phyloP scores from a whole-genome alignment of 345 rosid species.

The Brassica nigra region DNA sequence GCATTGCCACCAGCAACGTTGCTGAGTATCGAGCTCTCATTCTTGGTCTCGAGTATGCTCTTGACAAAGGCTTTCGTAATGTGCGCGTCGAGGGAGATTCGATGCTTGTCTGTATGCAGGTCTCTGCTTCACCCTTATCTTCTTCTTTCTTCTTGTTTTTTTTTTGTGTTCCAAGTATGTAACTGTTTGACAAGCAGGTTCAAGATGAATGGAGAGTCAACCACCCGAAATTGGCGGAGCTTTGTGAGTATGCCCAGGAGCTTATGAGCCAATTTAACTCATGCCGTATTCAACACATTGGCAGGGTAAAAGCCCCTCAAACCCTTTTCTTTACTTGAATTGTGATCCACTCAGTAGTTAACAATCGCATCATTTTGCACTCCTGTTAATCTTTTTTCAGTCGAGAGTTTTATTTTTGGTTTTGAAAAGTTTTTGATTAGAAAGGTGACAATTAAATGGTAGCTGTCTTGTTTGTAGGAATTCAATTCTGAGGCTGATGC shows the following conservation, averaged over 20 bases:
- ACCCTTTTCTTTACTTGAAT: not conserved
- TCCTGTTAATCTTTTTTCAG: too few species aligned
- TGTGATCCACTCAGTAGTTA: too few species aligned
- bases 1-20: slow-evolving; percentile 78
- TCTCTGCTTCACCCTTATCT: slow-evolving; percentile 17
- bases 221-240: slow-evolving; percentile 58
- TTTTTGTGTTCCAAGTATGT: not conserved
- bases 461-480: slow-evolving; percentile 46
- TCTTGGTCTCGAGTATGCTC: slow-evolving; percentile 72
- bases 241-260: slow-evolving; percentile 63
- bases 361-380: too few species aligned
- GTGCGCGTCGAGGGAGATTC: slow-evolving; percentile 70
- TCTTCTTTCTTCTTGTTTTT: not conserved
- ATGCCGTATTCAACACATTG: slow-evolving; percentile 64
- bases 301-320: slow-evolving; percentile 52
- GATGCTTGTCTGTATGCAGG: slow-evolving; percentile 89
- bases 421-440: not conserved
- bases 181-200: slow-evolving; percentile 47
- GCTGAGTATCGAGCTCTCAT: slow-evolving; percentile 82
- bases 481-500: slow-evolving; percentile 70
- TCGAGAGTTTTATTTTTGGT: not conserved
- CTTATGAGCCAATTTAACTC: slow-evolving; percentile 62
- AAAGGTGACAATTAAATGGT: not conserved
- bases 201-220: slow-evolving; percentile 73
- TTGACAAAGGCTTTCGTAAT: slow-evolving; percentile 58